These are phyloP conservation scores for Lophium mytilinum DNA, from an alignment of 495 filamentous ascomycete species.

Conservation along the genomic window DNA sequence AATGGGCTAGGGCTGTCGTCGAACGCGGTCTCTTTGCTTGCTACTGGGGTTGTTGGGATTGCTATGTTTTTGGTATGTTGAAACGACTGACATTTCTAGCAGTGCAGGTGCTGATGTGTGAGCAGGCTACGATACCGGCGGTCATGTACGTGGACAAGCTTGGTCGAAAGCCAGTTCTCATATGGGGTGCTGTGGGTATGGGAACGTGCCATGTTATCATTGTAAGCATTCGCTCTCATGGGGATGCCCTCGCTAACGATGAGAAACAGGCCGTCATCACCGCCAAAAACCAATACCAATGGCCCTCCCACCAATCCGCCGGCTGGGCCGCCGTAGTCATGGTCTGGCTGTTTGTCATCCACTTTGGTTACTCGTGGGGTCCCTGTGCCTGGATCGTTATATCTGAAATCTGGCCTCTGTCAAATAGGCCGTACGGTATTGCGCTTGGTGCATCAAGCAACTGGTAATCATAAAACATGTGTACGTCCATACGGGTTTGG, in stretches of 20 bases:
- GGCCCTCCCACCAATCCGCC: conserved; percentile 50
- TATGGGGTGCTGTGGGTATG: conserved; percentile 36
- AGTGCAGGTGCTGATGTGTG: too few relatives aligned
- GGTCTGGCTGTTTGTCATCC: conserved; percentile 75
- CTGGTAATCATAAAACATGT: conserved; percentile 29
- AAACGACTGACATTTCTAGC: too few relatives aligned
- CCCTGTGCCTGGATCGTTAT: conserved; percentile 58
- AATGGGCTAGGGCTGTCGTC: conserved; percentile 52
- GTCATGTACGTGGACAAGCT: conserved; percentile 51
- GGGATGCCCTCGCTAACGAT: background rate
- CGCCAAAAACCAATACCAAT: conserved; percentile 52
- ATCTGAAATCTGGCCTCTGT: conserved; percentile 70
- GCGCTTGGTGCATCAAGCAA: conserved; percentile 54
- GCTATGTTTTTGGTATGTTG: conserved; percentile 45
- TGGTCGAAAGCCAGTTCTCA: conserved; percentile 34
- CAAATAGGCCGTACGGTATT: conserved; percentile 65
- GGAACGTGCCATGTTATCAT: conserved; percentile 55
- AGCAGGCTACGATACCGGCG: conserved; percentile 58
- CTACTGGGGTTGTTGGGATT: conserved; percentile 73
- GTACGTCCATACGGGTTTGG: background rate
- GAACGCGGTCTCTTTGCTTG: conserved; percentile 61
- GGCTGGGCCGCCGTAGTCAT: conserved; percentile 74
- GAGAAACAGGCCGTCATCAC: conserved; percentile 60
- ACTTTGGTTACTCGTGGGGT: conserved; percentile 73
- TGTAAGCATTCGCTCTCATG: conserved; percentile 11